A percentile compares a stretch with the other conserved stretches of the same genome.
phyloP scores from a whole-genome alignment of 2,329 filamentous ascomycete species.

The Graphium sp. region DNA sequence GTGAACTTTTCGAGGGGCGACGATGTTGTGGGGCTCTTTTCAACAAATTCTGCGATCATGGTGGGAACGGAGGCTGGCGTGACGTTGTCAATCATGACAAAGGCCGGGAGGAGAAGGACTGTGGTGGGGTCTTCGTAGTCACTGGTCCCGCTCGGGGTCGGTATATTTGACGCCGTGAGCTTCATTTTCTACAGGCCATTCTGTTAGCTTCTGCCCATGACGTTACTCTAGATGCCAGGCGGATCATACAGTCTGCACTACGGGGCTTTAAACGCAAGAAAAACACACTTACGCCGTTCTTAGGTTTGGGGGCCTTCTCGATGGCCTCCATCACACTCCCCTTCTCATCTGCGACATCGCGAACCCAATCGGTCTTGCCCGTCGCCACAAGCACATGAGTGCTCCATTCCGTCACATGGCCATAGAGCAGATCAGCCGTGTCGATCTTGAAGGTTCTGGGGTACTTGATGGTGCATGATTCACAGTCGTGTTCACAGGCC shows the following conservation, averaged over 20 bases:
- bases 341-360: conserved; percentile 76
- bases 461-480: conserved; percentile 61
- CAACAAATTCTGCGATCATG: conserved; percentile 55
- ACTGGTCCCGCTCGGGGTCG: conserved; percentile 49
- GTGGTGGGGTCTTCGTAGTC: conserved; percentile 57
- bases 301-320: conserved; percentile 36
- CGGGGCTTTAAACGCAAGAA: conserved; percentile 3
- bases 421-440: conserved; percentile 64
- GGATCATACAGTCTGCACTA: background rate
- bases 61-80: conserved; percentile 56
- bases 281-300: conserved; percentile 53
- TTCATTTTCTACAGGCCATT: conserved; percentile 50
- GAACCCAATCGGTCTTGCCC: conserved; percentile 89
- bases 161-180: conserved; percentile 85
- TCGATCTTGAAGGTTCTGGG: conserved; percentile 60
- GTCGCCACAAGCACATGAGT: conserved; percentile 87
- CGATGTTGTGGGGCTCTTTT: conserved; percentile 55
- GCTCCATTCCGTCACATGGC: conserved; percentile 70
- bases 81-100: conserved; percentile 69
- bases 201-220: background rate
- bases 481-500: conserved; percentile 78
- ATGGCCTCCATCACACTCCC: conserved; percentile 72
- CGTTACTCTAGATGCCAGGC: background rate
- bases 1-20: conserved; percentile 33
- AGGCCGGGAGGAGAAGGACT: conserved; percentile 70